A percentile compares a stretch with the other conserved stretches of the same genome.
These are phyloP conservation scores for Zymoseptoria brevis DNA, from an alignment of 2,329 filamentous ascomycete genomes.

Conservation along the genomic window DNA sequence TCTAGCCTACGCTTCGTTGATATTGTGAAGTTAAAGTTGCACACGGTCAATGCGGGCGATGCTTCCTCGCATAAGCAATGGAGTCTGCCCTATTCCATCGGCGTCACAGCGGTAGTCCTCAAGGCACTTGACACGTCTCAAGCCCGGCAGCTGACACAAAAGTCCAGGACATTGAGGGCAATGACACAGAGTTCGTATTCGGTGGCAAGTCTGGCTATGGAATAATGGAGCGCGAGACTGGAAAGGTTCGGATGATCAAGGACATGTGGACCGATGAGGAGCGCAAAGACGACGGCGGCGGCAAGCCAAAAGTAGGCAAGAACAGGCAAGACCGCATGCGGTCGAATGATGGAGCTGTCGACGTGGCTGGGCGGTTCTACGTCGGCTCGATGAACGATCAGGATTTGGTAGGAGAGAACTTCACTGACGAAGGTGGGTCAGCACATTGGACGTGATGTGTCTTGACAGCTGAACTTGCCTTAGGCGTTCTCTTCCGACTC, in stretches of 20 bases:
- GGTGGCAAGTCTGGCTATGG: constrained; percentile 77
- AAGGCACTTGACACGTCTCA: not conserved
- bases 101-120: constrained; percentile 50
- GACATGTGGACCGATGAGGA: constrained; percentile 48
- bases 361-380: constrained; percentile 76
- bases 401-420: constrained; percentile 19
- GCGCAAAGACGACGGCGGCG: constrained; percentile 31
- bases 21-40: constrained; percentile 68
- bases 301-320: constrained; percentile 31
- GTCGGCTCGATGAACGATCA: constrained; percentile 82
- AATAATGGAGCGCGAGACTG: constrained; percentile 59
- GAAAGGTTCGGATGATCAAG: constrained; percentile 49
- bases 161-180: constrained; percentile 56
- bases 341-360: constrained; percentile 74
- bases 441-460: not conserved
- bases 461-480: not conserved
- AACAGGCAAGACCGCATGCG: constrained; percentile 43
- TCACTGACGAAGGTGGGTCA: constrained; percentile 31
- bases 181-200: constrained; percentile 63
- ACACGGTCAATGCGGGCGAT: constrained; percentile 61
- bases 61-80: constrained; percentile 48
- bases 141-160: not conserved
- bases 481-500: constrained; percentile 67
- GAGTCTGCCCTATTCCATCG: constrained; percentile 51
- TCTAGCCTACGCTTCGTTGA: constrained; percentile 71